Percentiles rank a stretch among this genome's conserved stretches.
phyloP scores from a whole-genome alignment of 495 filamentous ascomycete genomes.

The Glutinoglossum americanum region DNA sequence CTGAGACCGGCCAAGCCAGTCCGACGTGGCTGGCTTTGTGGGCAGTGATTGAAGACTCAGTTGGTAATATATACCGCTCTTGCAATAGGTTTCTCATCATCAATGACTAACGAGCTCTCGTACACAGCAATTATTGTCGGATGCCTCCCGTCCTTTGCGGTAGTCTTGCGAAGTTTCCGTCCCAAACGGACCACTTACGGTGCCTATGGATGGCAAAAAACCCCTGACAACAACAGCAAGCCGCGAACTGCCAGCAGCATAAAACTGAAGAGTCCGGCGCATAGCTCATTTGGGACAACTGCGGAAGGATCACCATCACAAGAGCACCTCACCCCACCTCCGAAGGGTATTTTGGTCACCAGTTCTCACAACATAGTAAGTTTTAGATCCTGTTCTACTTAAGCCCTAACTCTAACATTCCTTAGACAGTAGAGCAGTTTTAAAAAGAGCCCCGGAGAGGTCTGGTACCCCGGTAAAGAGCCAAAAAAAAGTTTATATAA shows the following conservation, averaged over 20 bases:
- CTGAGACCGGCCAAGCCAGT: slow-evolving; percentile 5
- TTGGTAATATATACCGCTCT: neutral
- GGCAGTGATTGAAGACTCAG: slow-evolving; percentile 8
- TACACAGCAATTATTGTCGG: slow-evolving; percentile 11
- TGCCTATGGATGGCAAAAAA: neutral
- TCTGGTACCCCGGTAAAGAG: neutral
- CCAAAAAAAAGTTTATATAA: neutral
- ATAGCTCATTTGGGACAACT: neutral
- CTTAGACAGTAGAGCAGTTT: neutral
- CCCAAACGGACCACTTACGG: neutral
- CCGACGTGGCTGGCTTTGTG: slow-evolving; percentile 11
- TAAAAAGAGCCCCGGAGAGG: neutral
- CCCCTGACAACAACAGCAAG: neutral
- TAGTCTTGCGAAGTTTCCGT: slow-evolving; percentile 8
- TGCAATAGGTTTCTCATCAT: neutral
- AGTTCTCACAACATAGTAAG: neutral
- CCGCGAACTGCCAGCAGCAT: neutral
- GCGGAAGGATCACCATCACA: neutral
- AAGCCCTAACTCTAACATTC: neutral
- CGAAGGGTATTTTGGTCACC: neutral
- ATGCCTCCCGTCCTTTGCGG: slow-evolving; percentile 12
- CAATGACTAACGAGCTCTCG: neutral
- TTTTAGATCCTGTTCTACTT: neutral
- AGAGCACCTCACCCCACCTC: neutral
- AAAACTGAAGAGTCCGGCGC: neutral